Percentiles rank a stretch among this genome's conserved stretches.
Evolutionary conservation across 2,329 filamentous ascomycete species (phyloP).

Genomic region (Chrysosporium keratinophilum): DNA sequence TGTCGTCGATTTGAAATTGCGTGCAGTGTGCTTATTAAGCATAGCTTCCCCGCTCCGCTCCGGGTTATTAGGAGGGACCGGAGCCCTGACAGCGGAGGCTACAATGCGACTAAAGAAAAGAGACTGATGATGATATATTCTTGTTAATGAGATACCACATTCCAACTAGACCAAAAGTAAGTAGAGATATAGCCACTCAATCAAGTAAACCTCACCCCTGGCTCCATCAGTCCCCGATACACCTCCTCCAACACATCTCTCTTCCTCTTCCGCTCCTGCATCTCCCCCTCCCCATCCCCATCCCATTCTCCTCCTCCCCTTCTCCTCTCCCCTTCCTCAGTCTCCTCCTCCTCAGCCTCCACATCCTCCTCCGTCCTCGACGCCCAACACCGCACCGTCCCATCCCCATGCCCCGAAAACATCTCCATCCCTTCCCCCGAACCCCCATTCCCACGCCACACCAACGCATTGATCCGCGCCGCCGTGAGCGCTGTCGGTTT

Average conservation of each 20-base stretch:
- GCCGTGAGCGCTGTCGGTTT: conserved; percentile 40
- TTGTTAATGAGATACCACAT: no score
- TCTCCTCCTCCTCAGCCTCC: conserved; percentile 37
- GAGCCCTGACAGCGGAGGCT: no score
- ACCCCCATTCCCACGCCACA: conserved; percentile 58
- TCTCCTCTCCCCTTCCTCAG: conserved; percentile 40
- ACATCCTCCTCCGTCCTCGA: conserved; percentile 47
- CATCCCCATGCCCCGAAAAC: conserved; percentile 75
- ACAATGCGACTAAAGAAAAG: neutral
- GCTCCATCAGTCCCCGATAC: conserved; percentile 64
- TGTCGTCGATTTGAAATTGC: neutral
- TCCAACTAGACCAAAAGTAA: no score
- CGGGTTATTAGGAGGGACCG: no score
- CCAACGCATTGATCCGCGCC: conserved; percentile 62
- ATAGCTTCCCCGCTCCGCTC: no score
- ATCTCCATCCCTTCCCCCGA: conserved; percentile 53
- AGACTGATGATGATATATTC: no score
- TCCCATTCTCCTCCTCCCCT: conserved; percentile 53
- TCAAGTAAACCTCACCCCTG: conserved; percentile 54
- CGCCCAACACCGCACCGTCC: conserved; percentile 70
- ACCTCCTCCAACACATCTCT: conserved; percentile 69
- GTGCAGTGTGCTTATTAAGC: no score
- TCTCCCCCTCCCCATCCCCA: conserved; percentile 35
- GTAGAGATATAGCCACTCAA: no score
- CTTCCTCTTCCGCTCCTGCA: conserved; percentile 52